Evolutionary conservation across 345 rosid genomes (phyloP).

Genomic region (Eucalyptus microcorys): DNA sequence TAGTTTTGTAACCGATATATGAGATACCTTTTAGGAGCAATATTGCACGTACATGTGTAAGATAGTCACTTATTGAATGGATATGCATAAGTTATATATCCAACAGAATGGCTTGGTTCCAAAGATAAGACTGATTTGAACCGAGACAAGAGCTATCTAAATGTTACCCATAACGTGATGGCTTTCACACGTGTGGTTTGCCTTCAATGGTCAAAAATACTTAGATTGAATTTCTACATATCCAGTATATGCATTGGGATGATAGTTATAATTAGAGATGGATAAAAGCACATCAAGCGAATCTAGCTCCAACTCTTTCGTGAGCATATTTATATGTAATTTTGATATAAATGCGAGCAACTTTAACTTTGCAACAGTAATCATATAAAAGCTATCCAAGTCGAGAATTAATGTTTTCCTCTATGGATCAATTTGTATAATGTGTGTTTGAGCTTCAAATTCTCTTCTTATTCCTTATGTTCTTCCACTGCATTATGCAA

Average conservation of each 20-base stretch:
- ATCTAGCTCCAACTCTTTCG: neutral
- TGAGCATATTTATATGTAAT: neutral
- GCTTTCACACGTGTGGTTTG: neutral
- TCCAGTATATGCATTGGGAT: neutral
- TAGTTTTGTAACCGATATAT: neutral
- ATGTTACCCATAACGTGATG: neutral
- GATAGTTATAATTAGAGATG: neutral
- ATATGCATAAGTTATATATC: neutral
- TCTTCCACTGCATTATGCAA: neutral
- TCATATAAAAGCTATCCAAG: neutral
- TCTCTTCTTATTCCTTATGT: neutral
- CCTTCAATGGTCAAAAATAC: too few species aligned
- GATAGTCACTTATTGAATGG: neutral
- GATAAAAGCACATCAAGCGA: neutral
- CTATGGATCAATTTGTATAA: neutral
- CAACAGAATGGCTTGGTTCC: neutral
- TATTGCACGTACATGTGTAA: neutral
- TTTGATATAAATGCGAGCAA: neutral
- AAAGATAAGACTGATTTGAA: neutral
- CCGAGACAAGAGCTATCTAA: neutral
- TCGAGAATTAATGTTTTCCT: neutral
- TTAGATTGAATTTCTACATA: neutral
- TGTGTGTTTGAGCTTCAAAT: neutral
- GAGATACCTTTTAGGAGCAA: neutral
- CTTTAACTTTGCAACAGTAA: neutral